Evolutionary conservation across 441 rosid species (phyloP).

Genomic region (Adansonia rubrostipa): DNA sequence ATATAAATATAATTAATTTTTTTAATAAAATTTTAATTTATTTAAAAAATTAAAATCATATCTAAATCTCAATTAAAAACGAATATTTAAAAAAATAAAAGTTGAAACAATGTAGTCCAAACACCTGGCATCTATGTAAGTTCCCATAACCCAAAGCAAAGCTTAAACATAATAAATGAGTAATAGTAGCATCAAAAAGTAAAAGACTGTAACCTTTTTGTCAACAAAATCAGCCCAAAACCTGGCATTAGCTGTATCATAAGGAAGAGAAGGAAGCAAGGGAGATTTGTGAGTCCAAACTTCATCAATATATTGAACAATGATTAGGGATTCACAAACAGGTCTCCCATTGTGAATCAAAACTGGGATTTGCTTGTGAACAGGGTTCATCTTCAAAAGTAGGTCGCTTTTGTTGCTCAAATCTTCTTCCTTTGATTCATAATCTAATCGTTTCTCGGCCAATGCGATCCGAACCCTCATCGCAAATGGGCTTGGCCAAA

Average conservation of each 20-base stretch:
- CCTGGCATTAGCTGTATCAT: neutral
- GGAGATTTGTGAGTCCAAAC: slow-evolving; percentile 14
- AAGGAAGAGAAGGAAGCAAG: slow-evolving; percentile 19
- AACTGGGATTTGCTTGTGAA: slow-evolving; percentile 6
- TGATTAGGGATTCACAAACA: slow-evolving; percentile 16
- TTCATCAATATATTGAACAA: slow-evolving; percentile 19
- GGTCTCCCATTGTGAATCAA: slow-evolving; percentile 25
- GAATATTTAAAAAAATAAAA: too few species aligned
- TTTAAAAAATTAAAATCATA: too few species aligned
- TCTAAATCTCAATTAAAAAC: too few species aligned
- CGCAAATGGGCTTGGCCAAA: slow-evolving; percentile 14
- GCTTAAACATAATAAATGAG: too few species aligned
- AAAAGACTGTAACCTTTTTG: slow-evolving; percentile 10
- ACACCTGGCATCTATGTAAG: too few species aligned
- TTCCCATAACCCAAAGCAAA: too few species aligned
- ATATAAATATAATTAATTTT: too few species aligned
- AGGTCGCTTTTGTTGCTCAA: neutral
- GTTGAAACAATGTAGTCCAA: too few species aligned
- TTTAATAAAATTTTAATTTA: too few species aligned
- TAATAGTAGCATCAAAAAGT: neutral
- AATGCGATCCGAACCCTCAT: slow-evolving; percentile 8
- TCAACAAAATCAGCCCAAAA: slow-evolving; percentile 22
- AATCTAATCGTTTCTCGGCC: neutral
- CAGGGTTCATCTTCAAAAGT: neutral
- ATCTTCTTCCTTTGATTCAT: slow-evolving; percentile 9